A percentile compares a stretch with the other conserved stretches of the same genome.
These are phyloP conservation scores for Colletotrichum tropicale DNA, from an alignment of 2,329 filamentous ascomycete species.

Conservation along the genomic window DNA sequence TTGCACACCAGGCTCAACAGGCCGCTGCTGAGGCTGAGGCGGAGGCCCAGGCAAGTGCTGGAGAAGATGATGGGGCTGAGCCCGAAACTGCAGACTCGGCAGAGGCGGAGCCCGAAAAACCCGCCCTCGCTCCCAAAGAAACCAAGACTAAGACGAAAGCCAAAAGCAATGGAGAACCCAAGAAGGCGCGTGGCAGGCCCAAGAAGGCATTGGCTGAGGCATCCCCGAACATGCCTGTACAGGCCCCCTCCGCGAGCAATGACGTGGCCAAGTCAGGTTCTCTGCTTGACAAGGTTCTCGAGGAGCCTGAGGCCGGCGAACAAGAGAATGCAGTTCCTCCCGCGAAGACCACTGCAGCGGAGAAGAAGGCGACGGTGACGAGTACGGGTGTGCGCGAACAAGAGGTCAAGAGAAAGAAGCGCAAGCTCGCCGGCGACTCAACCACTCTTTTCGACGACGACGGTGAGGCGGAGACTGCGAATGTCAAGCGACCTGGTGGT, in stretches of 20 bases:
- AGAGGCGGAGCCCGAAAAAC: conserved; percentile 1
- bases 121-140: conserved; percentile 21
- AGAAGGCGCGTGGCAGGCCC: conserved; percentile 50
- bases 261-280: conserved; percentile 36
- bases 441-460: conserved; percentile 73
- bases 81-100: not conserved
- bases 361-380: conserved; percentile 26
- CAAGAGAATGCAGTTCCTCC: conserved; percentile 29
- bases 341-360: conserved; percentile 29
- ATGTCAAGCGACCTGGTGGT: conserved; percentile 32
- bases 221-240: conserved; percentile 45
- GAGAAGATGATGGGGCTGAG: not conserved
- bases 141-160: conserved; percentile 27
- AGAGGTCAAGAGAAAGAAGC: conserved; percentile 69
- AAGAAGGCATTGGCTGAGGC: conserved; percentile 52
- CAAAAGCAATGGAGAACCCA: not conserved
- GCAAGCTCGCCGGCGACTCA: conserved; percentile 69
- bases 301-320: conserved; percentile 33
- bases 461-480: conserved; percentile 41
- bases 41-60: not conserved
- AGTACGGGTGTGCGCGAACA: conserved; percentile 32
- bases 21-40: conserved; percentile 9
- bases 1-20: not conserved
- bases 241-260: conserved; percentile 21
- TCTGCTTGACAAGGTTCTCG: conserved; percentile 42